Conservation (phyloP, 2,329 filamentous ascomycete genomes). For the Xylaria sp. region DNA sequence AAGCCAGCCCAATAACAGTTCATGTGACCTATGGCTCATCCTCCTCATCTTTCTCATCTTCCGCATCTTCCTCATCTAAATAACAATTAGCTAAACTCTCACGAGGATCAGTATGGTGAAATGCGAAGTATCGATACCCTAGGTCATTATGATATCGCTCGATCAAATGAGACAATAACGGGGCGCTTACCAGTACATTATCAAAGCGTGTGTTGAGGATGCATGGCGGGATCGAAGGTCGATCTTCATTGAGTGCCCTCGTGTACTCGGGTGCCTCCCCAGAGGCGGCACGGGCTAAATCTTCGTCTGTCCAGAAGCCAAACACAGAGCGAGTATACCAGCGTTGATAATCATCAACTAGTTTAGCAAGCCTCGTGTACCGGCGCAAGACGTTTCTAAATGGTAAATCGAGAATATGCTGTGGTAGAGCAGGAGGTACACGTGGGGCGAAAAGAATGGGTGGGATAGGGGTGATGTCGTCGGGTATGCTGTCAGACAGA, state of each 20-base stretch:
- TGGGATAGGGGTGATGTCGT: not conserved
- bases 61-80: not conserved
- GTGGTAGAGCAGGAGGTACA: constrained; percentile 14
- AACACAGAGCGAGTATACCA: constrained; percentile 25
- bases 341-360: constrained; percentile 29
- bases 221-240: constrained; percentile 25
- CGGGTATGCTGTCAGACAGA: not conserved
- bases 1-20: too few relatives aligned
- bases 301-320: constrained; percentile 20
- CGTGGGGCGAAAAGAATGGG: constrained; percentile 27
- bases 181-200: constrained; percentile 13
- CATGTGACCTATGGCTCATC: too few relatives aligned
- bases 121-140: constrained; percentile 30
- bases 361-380: constrained; percentile 14
- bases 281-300: not conserved
- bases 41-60: not conserved
- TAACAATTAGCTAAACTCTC: not conserved
- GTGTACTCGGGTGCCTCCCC: not conserved
- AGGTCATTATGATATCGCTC: constrained; percentile 36
- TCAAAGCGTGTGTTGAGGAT: constrained; percentile 21
- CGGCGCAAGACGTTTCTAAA: constrained; percentile 20
- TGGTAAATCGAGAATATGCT: constrained; percentile 10
- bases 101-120: constrained; percentile 18
- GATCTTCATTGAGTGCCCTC: not conserved
- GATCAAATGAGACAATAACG: constrained; percentile 30